Conservation (phyloP, 164 flowering plant genomes). For the Magnolia kwangsiensis region DNA sequence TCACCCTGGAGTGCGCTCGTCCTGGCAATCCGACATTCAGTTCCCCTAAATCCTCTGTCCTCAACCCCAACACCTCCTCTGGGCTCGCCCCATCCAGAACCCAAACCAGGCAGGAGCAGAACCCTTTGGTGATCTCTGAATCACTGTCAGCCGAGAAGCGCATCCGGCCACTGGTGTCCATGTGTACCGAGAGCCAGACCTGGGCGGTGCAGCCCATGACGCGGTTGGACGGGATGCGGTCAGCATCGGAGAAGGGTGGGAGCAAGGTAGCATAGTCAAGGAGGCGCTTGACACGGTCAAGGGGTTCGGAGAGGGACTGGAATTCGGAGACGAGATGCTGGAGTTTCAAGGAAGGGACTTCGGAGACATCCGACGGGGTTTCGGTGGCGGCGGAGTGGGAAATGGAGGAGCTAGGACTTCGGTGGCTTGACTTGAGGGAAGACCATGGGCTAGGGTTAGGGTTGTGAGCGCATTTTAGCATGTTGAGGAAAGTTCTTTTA, state of each 20-base stretch:
- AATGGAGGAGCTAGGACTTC: conserved; percentile 17
- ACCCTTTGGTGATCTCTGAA: conserved; percentile 81
- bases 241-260: conserved; percentile 38
- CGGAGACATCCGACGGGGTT: conserved; percentile 11
- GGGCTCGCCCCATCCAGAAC: conserved; percentile 63
- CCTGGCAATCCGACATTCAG: conserved; percentile 60
- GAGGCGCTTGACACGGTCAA: conserved; percentile 71
- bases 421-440: not conserved
- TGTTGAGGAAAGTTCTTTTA: not conserved
- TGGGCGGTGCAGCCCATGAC: conserved; percentile 91
- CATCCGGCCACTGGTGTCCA: conserved; percentile 54
- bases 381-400: conserved; percentile 37
- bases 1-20: conserved; percentile 52
- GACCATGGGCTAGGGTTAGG: conserved; percentile 11
- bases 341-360: conserved; percentile 30
- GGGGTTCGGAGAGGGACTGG: conserved; percentile 47
- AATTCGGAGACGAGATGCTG: conserved; percentile 51
- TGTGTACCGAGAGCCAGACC: conserved; percentile 66
- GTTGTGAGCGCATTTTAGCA: conserved; percentile 21
- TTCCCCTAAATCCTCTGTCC: conserved; percentile 61
- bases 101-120: conserved; percentile 62
- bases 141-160: conserved; percentile 78
- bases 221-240: conserved; percentile 44
- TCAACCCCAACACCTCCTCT: conserved; percentile 67
- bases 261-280: conserved; percentile 55